A percentile compares a stretch with the other conserved stretches of the same genome.
These are phyloP conservation scores for Margaritispora aquatica DNA, from an alignment of 495 filamentous ascomycete genomes.

Conservation along the genomic window DNA sequence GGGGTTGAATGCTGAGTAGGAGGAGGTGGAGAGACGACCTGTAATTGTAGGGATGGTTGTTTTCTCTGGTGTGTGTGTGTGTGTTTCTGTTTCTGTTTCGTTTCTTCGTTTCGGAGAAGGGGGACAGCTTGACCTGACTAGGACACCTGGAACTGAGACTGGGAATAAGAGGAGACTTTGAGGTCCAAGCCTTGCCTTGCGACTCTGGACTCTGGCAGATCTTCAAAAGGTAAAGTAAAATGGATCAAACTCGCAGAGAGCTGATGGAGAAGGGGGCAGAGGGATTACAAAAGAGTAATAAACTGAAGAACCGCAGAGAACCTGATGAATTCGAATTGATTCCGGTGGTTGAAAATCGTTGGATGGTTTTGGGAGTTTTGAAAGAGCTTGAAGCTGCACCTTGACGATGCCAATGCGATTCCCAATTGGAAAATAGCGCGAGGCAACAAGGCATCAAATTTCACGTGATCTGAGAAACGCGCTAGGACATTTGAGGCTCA, in stretches of 20 bases:
- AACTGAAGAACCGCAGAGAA: background rate
- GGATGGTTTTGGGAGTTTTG: background rate
- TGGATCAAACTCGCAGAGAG: background rate
- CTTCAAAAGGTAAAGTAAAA: background rate
- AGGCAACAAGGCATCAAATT: too few relatives aligned
- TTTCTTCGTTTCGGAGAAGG: too few relatives aligned
- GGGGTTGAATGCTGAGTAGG: constrained; percentile 12
- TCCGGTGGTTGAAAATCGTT: background rate
- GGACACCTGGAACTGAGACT: too few relatives aligned
- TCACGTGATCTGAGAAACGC: background rate
- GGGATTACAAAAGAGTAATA: background rate
- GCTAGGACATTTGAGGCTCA: background rate
- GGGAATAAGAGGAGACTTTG: constrained; percentile 2
- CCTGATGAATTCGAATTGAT: background rate
- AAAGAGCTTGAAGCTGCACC: background rate
- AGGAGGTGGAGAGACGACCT: too few relatives aligned
- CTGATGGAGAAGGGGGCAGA: background rate
- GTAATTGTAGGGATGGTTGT: too few relatives aligned
- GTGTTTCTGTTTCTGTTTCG: constrained; percentile 22
- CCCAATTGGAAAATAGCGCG: background rate
- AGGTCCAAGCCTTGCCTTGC: background rate
- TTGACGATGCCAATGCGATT: background rate
- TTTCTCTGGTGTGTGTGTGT: too few relatives aligned
- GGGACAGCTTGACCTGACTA: constrained; percentile 9
- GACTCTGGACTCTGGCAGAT: background rate